Percentiles rank a stretch among this genome's conserved stretches.
Evolutionary conservation across 208 protist species (phyloP).

Genomic region (Trypanosoma mega): DNA sequence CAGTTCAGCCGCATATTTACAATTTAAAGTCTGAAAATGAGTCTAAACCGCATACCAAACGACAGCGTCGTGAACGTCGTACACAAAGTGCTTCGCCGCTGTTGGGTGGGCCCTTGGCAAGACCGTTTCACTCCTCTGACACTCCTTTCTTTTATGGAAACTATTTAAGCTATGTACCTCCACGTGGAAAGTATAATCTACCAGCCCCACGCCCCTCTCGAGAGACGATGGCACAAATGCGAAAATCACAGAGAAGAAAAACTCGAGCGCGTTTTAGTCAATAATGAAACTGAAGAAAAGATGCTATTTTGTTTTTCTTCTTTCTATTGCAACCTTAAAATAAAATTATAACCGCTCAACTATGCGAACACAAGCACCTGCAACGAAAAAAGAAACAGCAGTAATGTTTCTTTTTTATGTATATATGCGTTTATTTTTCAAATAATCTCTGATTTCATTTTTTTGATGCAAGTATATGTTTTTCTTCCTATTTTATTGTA

Average conservation of each 20-base stretch:
- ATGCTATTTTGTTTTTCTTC: neutral
- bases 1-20: conserved; percentile 36
- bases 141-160: conserved; percentile 77
- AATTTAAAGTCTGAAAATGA: neutral
- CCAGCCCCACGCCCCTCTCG: conserved; percentile 46
- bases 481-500: conserved; percentile 4
- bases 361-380: too few relatives aligned
- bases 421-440: neutral
- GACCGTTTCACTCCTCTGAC: conserved; percentile 49
- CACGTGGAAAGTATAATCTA: conserved; percentile 63
- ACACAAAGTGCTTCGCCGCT: conserved; percentile 4
- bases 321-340: too few relatives aligned
- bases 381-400: neutral
- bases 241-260: conserved; percentile 21
- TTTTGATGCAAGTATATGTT: conserved; percentile 6
- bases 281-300: conserved; percentile 3
- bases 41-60: neutral
- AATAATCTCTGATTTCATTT: neutral
- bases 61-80: conserved; percentile 6
- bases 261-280: conserved; percentile 21
- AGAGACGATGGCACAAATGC: conserved; percentile 38
- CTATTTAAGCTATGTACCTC: conserved; percentile 58
- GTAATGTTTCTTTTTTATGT: neutral
- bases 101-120: conserved; percentile 27
- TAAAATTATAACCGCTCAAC: too few relatives aligned